phyloP scores from a whole-genome alignment of 805 yeast species.

The Cyberlindnera veronae region DNA sequence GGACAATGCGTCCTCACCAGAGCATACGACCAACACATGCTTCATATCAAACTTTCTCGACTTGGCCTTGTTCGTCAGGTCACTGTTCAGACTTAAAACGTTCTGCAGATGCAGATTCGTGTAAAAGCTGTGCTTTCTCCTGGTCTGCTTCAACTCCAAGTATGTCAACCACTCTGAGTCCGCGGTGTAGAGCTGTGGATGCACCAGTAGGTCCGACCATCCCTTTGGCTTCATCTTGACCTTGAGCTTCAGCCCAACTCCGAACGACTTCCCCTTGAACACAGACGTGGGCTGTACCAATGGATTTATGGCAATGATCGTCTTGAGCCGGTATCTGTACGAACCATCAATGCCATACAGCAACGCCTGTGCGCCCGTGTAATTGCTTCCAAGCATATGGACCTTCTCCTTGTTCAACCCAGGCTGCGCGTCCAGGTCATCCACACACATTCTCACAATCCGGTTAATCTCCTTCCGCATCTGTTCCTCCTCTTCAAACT shows the following conservation, averaged over 20 bases:
- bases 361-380: constrained; percentile 18
- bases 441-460: constrained; percentile 19
- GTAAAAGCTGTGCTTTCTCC: constrained; percentile 3
- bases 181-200: constrained; percentile 10
- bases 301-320: constrained; percentile 21
- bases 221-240: constrained; percentile 12
- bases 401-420: constrained; percentile 5
- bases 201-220: constrained; percentile 2
- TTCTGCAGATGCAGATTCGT: constrained; percentile 7
- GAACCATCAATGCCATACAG: constrained; percentile 19
- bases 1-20: constrained; percentile 15
- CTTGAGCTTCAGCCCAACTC: constrained; percentile 7
- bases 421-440: constrained; percentile 14
- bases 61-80: constrained; percentile 5
- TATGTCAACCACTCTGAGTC: constrained; percentile 13
- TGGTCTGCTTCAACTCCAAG: constrained; percentile 1
- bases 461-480: constrained; percentile 18
- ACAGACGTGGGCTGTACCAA: constrained; percentile 11
- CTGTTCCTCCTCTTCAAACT: constrained; percentile 9
- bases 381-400: constrained; percentile 17
- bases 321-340: constrained; percentile 14
- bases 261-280: neutral
- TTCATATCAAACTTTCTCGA: constrained; percentile 10
- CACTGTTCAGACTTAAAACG: constrained; percentile 5
- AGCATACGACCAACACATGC: constrained; percentile 15